Evolutionary conservation across 148 eudicot species (phyloP).

Genomic region (Rhododendron molle): DNA sequence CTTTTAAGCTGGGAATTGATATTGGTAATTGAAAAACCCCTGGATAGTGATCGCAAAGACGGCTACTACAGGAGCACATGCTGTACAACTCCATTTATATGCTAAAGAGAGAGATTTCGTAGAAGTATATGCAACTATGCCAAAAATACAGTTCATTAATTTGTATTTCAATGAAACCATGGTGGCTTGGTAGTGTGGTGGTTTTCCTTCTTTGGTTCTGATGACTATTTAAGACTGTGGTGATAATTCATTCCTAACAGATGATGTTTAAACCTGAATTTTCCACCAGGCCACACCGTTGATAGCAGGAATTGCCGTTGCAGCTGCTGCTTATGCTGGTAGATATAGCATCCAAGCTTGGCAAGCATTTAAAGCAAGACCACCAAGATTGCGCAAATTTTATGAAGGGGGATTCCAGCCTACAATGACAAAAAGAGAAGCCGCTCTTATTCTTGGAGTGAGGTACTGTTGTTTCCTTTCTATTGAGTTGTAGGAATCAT

Average conservation of each 20-base stretch:
- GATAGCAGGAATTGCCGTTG: conserved; percentile 61
- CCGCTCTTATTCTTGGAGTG: conserved; percentile 87
- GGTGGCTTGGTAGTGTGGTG: neutral
- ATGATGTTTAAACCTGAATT: neutral
- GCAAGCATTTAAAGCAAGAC: conserved; percentile 89
- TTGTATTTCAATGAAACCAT: neutral
- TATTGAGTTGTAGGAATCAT: neutral
- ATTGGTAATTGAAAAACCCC: neutral
- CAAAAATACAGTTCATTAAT: neutral
- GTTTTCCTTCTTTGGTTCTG: neutral
- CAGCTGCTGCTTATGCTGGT: conserved; percentile 79
- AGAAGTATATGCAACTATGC: neutral
- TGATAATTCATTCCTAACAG: neutral
- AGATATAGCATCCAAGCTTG: conserved; percentile 74
- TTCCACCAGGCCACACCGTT: conserved; percentile 49
- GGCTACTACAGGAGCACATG: neutral
- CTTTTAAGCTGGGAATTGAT: neutral
- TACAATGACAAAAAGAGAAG: conserved; percentile 53
- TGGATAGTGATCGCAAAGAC: neutral
- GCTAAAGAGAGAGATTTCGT: neutral
- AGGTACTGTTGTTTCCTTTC: conserved; percentile 33
- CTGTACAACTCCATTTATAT: neutral
- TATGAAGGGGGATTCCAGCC: conserved; percentile 57
- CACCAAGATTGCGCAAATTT: conserved; percentile 64
- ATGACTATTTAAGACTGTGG: neutral